These are phyloP conservation scores for Clausena lansium DNA, from an alignment of 345 rosid species.

Conservation along the genomic window DNA sequence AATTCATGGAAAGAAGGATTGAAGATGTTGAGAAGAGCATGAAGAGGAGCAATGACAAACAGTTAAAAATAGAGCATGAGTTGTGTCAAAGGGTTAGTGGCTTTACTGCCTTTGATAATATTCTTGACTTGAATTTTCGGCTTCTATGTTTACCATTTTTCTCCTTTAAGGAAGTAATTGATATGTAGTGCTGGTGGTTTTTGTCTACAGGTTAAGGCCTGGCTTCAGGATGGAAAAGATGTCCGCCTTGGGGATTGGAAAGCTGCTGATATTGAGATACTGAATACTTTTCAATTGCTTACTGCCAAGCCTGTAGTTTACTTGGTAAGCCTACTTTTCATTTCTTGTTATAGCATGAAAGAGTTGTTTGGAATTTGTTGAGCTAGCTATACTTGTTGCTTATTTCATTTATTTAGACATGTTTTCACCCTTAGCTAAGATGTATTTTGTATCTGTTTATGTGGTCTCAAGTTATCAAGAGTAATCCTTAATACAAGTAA, in stretches of 20 bases:
- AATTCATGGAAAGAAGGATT: constrained; percentile 70
- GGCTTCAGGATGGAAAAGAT: constrained; percentile 83
- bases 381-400: not conserved
- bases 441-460: not conserved
- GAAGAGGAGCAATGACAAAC: constrained; percentile 99
- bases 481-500: not conserved
- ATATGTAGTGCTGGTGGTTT: constrained; percentile 10
- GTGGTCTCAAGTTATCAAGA: not conserved
- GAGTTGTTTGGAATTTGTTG: not conserved
- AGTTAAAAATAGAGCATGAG: constrained; percentile 78
- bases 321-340: constrained; percentile 47
- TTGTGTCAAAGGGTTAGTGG: constrained; percentile 50
- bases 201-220: constrained; percentile 64
- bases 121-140: not conserved
- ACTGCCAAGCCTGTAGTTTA: constrained; percentile 97
- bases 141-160: not conserved
- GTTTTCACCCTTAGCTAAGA: not conserved
- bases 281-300: constrained; percentile 92
- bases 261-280: constrained; percentile 88
- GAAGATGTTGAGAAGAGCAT: constrained; percentile 97
- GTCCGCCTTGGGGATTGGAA: constrained; percentile 97
- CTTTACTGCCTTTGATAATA: not conserved
- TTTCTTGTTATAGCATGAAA: not conserved
- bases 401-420: not conserved
- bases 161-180: not conserved